A percentile compares a stretch with the other conserved stretches of the same genome.
phyloP scores from a whole-genome alignment of 805 yeast species.

The Candida hungchunana region DNA sequence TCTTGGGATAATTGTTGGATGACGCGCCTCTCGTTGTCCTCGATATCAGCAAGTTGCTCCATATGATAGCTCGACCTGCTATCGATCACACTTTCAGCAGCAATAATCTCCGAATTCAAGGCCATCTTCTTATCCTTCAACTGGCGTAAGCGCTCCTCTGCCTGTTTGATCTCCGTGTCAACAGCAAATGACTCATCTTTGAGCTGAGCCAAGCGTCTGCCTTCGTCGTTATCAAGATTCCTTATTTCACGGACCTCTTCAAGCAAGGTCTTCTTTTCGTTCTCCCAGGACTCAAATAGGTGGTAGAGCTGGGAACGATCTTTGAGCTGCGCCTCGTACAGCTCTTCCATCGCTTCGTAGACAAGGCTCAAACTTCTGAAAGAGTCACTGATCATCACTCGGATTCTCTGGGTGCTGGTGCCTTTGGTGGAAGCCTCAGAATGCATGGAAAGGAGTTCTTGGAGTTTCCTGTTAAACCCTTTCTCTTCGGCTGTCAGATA shows the following conservation, averaged over 20 bases:
- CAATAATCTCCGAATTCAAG: conserved; percentile 35
- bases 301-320: conserved; percentile 25
- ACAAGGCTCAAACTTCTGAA: conserved; percentile 35
- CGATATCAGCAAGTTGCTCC: conserved; percentile 36
- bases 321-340: conserved; percentile 33
- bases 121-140: conserved; percentile 31
- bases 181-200: conserved; percentile 29
- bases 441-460: conserved; percentile 23
- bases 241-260: conserved; percentile 34
- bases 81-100: conserved; percentile 44
- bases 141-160: conserved; percentile 32
- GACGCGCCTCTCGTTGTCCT: conserved; percentile 34
- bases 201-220: conserved; percentile 34
- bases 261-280: conserved; percentile 30
- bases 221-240: conserved; percentile 35
- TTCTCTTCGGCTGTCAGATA: conserved; percentile 21
- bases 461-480: conserved; percentile 12
- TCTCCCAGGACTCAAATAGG: conserved; percentile 37
- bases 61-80: conserved; percentile 42
- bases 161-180: conserved; percentile 34
- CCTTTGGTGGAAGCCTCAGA: conserved; percentile 29
- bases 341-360: conserved; percentile 37
- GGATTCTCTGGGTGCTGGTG: conserved; percentile 25
- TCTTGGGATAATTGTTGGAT: conserved; percentile 28
- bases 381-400: conserved; percentile 30